Conservation (phyloP, 73 alveolate genomes). For the Paramecium biaurelia region DNA sequence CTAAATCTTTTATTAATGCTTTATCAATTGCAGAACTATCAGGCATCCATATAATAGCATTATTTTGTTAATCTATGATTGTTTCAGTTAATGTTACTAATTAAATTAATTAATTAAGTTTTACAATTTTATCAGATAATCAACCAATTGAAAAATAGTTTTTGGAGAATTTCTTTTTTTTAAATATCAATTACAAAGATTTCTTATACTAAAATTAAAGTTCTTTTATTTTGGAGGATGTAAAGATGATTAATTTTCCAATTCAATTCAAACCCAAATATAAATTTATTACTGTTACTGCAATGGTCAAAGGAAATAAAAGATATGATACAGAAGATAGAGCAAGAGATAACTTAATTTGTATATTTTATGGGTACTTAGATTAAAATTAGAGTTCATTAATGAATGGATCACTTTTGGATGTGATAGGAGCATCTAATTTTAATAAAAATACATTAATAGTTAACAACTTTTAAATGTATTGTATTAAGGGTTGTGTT, state of each 20-base stretch:
- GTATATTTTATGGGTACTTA: conserved; percentile 4
- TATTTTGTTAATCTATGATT: conserved; percentile 4
- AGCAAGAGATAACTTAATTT: not conserved
- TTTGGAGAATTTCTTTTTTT: not conserved
- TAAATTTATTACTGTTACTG: conserved; percentile 34
- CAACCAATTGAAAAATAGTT: not conserved
- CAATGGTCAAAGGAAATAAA: conserved; percentile 9
- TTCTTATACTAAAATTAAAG: not conserved
- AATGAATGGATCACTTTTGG: not conserved
- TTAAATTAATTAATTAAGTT: not conserved
- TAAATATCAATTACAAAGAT: not conserved
- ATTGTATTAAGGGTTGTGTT: not conserved
- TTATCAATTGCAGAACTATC: not conserved
- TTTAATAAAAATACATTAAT: not conserved
- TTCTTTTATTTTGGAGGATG: not conserved
- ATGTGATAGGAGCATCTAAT: not conserved
- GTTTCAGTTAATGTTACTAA: not conserved
- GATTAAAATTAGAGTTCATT: not conserved
- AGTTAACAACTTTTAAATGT: conserved; percentile 21
- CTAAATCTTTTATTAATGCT: conserved; percentile 2
- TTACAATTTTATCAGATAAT: not conserved
- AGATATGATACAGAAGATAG: not conserved
- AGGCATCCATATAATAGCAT: not conserved
- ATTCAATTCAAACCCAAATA: not conserved
- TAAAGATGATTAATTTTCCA: conserved; percentile 33